Base-by-base conservation (phyloP, 192 early-diverging fungal species). In the Pecoramyces ruminantium region DNA sequence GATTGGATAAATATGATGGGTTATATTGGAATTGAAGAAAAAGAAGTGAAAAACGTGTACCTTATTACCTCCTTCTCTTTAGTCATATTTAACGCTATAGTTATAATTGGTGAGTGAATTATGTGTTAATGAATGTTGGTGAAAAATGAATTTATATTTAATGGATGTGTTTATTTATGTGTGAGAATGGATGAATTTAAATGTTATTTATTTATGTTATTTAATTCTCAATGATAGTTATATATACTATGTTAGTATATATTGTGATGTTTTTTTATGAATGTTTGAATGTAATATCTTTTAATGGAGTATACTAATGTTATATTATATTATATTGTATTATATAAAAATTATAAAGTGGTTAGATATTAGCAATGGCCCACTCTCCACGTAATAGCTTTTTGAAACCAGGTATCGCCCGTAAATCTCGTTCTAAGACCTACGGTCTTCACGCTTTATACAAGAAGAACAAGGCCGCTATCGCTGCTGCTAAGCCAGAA, bases 391-490 rank as follows among this genome's bases (percentile, higher is more conserved):
- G 92, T 85, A 96, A 95, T 88, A 88, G 90, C 84, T 88, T 92
- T 85, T 88, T 97, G 87, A 92, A 90, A 85, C 92, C 93, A 79
- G 96, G 96, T 81, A 90, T 97, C 80, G 85, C 90, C 86, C 93
- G 93, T 81, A 91, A 92, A 85, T 92, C 92, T 84, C 95, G 95
- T 86, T 93, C 94, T 34, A 84, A 87, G 82, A 88, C 92, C 81
- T 94, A 92, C 89, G 90, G 93, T 85, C 93, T 93, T 91, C 93
- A 93, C 88, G 96, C 92, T 79, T 86, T 93, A 79, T 94, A 94
- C 92, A 97, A 97, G 94, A 90, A 91, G 86, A 87, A 89, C 87
- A 96, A 93, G 92, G 85, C 86, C 80, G 83, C 85, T 77, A 84
- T 86, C 83, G 82, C 89, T 79, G 83, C 87, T 82, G 86, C 84